Base-by-base conservation (phyloP, 1,139 yeast species). In the Wickerhamomyces sp. region DNA sequence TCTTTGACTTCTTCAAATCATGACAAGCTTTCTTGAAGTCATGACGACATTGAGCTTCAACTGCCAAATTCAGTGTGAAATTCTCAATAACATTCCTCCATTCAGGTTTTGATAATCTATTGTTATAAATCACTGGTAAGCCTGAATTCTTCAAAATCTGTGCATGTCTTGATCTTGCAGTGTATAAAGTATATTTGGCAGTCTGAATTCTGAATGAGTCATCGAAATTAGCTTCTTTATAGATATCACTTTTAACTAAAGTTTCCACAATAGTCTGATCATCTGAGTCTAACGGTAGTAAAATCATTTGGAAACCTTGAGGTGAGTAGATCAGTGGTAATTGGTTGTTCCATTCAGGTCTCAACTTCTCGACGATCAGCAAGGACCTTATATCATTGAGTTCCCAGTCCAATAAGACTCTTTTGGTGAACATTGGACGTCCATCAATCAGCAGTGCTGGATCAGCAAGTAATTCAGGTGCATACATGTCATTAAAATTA, bases 51-150 rank as follows among this genome's bases (percentile, higher is more conserved):
- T 82, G 87, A 11, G 83, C 81, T 57, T 82, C 89, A 41, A 84
- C 84, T 3, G 79, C 87, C 34, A 82, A 68, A 58, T 80, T 81
- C 37, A 82, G 62, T 42, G 81, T 58, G 57, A 76, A 82, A 62
- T 81, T 81, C 53, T 82, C 89, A 50, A 82, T 78, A 30, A 82
- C 73, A 58, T 81, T 79, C 54, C 88, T 67, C 86, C 88, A 81
- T 60, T 81, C 85, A 26, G 79, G 76, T 52, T 73, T 71, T 4
- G 70, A 64, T 7, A 68, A 49, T 42, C 50, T 43, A 36, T 49
- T 51, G 42, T 53, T 54, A 40, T 50, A 50, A 29, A 37, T 26
- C 10, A 44, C 42, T 4, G 57, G 56, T 4, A 56, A 37, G 2
- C 60, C 60, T 13, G 56, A 54, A 27, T 46, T 58, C 27, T 58